A percentile compares a stretch with the other conserved stretches of the same genome.
Conservation (phyloP, 192 early-diverging fungal genomes). For the Umbelopsis ramanniana region DNA sequence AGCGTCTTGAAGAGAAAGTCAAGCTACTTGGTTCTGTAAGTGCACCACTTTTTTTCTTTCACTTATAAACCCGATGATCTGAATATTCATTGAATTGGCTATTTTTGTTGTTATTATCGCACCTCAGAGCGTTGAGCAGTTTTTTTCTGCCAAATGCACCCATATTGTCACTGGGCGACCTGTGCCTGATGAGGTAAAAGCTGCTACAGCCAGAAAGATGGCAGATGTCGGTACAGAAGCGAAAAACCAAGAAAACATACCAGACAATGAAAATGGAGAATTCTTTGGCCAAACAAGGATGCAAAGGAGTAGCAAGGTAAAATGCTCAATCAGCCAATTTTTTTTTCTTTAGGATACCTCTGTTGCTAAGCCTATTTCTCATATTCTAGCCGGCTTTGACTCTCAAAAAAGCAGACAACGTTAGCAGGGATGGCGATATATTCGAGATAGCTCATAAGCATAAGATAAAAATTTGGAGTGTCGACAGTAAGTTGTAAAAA, state of each 20-base stretch:
- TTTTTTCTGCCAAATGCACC: slow-evolving; percentile 17
- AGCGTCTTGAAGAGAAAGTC: slow-evolving; percentile 15
- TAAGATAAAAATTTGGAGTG: slow-evolving; percentile 23
- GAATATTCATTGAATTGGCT: not conserved
- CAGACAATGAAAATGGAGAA: slow-evolving; percentile 4
- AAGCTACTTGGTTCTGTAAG: slow-evolving; percentile 9
- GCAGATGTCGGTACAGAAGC: not conserved
- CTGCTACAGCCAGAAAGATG: not conserved
- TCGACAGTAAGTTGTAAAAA: slow-evolving; percentile 18
- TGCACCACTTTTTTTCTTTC: not conserved
- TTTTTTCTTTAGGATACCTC: not conserved
- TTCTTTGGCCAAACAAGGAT: not conserved
- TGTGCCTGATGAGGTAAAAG: slow-evolving; percentile 9
- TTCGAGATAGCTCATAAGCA: slow-evolving; percentile 24
- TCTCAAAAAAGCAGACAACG: slow-evolving; percentile 3
- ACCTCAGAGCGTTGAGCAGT: slow-evolving; percentile 13
- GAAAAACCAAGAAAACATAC: not conserved
- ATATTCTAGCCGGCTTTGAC: not conserved
- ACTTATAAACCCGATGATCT: not conserved
- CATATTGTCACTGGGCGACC: slow-evolving; percentile 7
- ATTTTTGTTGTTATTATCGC: too few species aligned
- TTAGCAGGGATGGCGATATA: slow-evolving; percentile 19
- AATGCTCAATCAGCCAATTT: not conserved
- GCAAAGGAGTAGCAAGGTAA: not conserved
- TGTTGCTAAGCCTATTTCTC: not conserved